Conservation (phyloP, 345 rosid genomes). For the Clarkia xantiana region DNA sequence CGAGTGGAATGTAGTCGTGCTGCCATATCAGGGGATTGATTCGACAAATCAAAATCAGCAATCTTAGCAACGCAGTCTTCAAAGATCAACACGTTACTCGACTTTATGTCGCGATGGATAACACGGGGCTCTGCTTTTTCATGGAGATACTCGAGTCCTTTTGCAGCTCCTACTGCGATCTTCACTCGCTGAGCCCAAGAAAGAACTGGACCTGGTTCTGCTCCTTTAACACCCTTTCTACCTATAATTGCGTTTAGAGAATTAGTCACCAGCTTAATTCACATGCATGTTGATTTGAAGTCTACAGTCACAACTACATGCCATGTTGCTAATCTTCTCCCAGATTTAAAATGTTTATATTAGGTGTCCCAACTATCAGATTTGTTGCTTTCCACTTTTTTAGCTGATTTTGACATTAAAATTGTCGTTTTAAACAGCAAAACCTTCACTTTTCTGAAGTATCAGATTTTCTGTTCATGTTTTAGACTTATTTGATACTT, state of each 20-base stretch:
- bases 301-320: background rate
- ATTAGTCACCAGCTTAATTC: background rate
- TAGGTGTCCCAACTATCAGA: no score
- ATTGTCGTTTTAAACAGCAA: no score
- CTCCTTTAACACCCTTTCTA: conserved; percentile 62
- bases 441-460: no score
- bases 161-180: conserved; percentile 80
- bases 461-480: no score
- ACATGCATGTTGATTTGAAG: background rate
- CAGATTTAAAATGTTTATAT: no score
- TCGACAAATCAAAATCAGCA: conserved; percentile 79
- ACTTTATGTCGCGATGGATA: conserved; percentile 74
- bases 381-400: no score
- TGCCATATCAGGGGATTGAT: conserved; percentile 81
- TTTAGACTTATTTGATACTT: no score
- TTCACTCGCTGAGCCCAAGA: conserved; percentile 79
- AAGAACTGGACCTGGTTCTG: conserved; percentile 63
- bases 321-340: no score
- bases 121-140: conserved; percentile 54
- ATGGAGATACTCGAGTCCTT: conserved; percentile 90
- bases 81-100: conserved; percentile 69
- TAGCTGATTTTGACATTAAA: no score
- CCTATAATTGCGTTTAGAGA: conserved; percentile 3
- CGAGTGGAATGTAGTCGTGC: conserved; percentile 87
- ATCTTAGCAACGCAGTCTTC: conserved; percentile 69